A percentile compares a stretch with the other conserved stretches of the same genome.
phyloP scores from a whole-genome alignment of 192 early-diverging fungal genomes.

The Coemansia sp. region DNA sequence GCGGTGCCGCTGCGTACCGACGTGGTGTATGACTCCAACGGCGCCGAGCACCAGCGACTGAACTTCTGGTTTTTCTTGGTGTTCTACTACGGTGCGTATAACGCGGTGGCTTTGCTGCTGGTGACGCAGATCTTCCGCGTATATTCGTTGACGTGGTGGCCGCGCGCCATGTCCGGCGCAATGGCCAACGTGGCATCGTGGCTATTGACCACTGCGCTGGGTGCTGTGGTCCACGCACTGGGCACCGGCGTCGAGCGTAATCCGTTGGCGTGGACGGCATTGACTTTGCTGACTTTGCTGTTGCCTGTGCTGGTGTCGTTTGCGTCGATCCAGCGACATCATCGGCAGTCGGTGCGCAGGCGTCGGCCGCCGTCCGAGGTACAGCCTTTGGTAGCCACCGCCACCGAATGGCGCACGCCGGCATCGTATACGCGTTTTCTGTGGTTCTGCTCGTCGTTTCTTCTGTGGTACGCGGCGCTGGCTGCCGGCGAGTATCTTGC shows the following conservation, averaged over 20 bases:
- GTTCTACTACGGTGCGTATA: conserved; percentile 78
- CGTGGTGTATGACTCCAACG: conserved; percentile 9
- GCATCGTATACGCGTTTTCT: conserved; percentile 73
- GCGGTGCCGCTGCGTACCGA: conserved; percentile 60
- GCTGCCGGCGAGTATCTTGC: conserved; percentile 72
- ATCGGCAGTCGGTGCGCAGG: conserved; percentile 49
- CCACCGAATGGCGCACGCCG: conserved; percentile 62
- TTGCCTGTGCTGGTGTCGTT: conserved; percentile 70
- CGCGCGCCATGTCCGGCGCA: conserved; percentile 63
- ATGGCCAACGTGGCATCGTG: conserved; percentile 69
- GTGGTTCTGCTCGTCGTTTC: conserved; percentile 74
- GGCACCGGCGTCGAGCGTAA: conserved; percentile 56
- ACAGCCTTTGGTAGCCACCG: conserved; percentile 61
- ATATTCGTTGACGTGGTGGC: conserved; percentile 82
- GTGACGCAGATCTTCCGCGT: conserved; percentile 79
- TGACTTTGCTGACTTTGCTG: conserved; percentile 75
- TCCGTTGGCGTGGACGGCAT: conserved; percentile 67
- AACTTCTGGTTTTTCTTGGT: conserved; percentile 82
- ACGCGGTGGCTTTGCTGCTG: conserved; percentile 68
- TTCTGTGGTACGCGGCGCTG: conserved; percentile 68
- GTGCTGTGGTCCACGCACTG: conserved; percentile 60
- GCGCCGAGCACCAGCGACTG: conserved; percentile 30
- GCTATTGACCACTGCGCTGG: conserved; percentile 62
- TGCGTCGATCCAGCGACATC: conserved; percentile 54
- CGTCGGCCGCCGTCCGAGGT: conserved; percentile 50